Conservation (phyloP, 495 filamentous ascomycete species). For the Entonaema liquescens region DNA sequence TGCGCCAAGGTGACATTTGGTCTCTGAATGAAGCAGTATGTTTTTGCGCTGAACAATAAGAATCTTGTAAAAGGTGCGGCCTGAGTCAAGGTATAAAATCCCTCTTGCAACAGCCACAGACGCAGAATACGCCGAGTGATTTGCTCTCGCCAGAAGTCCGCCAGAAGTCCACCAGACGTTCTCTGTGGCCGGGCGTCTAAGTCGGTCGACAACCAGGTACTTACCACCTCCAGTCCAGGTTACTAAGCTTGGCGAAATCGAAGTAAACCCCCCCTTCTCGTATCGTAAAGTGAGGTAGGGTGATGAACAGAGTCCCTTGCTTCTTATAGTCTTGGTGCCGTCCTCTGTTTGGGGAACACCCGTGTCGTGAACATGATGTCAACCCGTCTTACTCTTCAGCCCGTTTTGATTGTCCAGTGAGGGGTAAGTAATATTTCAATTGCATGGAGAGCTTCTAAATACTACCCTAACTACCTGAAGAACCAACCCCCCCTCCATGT, state of each 20-base stretch:
- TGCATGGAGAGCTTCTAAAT: constrained; percentile 29
- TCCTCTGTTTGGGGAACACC: neutral
- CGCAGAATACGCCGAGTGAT: too few relatives aligned
- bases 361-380: neutral
- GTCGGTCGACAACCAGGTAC: constrained; percentile 1
- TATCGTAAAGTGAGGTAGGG: neutral
- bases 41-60: neutral
- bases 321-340: neutral
- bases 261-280: neutral
- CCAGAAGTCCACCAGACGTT: neutral
- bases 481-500: constrained; percentile 9
- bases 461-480: constrained; percentile 9
- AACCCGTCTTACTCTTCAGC: neutral
- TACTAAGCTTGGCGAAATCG: neutral
- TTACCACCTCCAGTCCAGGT: too few relatives aligned
- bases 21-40: neutral
- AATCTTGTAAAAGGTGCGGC: neutral
- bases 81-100: neutral
- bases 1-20: constrained; percentile 5
- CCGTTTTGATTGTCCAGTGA: neutral
- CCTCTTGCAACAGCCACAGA: neutral
- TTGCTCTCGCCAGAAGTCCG: too few relatives aligned
- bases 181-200: neutral
- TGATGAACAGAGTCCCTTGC: neutral
- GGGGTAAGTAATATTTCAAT: constrained; percentile 13